Percentiles rank a stretch among this genome's conserved stretches.
phyloP scores from a whole-genome alignment of 1,139 yeast species.

The Geotrichum citri-aurantii region DNA sequence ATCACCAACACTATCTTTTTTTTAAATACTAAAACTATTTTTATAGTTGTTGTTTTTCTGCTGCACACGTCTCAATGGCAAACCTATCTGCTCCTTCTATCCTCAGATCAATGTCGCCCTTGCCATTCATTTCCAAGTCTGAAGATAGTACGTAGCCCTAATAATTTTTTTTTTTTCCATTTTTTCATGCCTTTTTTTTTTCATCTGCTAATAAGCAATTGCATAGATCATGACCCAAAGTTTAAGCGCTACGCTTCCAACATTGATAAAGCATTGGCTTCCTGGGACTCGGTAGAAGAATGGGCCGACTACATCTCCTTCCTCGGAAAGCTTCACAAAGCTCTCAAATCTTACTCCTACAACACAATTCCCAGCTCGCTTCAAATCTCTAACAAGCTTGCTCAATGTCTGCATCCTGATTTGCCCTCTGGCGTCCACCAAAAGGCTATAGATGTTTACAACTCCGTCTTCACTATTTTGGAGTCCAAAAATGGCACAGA shows the following conservation, averaged over 20 bases:
- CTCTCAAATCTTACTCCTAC: conserved; percentile 45
- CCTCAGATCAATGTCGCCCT: conserved; percentile 10
- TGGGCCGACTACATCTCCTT: conserved; percentile 99
- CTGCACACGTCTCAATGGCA: background rate
- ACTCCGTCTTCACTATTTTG: conserved; percentile 57
- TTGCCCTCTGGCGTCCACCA: conserved; percentile 95
- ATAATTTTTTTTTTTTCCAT: background rate
- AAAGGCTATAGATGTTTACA: conserved; percentile 74
- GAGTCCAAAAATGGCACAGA: conserved; percentile 34
- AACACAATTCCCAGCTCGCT: conserved; percentile 45
- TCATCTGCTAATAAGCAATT: background rate
- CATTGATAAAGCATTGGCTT: conserved; percentile 65
- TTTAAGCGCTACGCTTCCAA: conserved; percentile 62
- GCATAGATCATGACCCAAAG: conserved; percentile 39
- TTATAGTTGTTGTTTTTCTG: background rate
- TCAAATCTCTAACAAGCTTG: conserved; percentile 38
- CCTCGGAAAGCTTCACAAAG: conserved; percentile 68
- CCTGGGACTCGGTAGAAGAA: conserved; percentile 84
- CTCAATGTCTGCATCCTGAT: conserved; percentile 65
- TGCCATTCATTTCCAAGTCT: conserved; percentile 6
- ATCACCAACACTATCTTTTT: background rate
- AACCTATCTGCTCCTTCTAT: conserved; percentile 6
- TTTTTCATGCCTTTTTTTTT: background rate
- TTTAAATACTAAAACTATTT: background rate
- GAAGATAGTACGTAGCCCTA: conserved; percentile 4